Conservation (phyloP, 805 yeast genomes). For the Sporopachydermia lactativora region DNA sequence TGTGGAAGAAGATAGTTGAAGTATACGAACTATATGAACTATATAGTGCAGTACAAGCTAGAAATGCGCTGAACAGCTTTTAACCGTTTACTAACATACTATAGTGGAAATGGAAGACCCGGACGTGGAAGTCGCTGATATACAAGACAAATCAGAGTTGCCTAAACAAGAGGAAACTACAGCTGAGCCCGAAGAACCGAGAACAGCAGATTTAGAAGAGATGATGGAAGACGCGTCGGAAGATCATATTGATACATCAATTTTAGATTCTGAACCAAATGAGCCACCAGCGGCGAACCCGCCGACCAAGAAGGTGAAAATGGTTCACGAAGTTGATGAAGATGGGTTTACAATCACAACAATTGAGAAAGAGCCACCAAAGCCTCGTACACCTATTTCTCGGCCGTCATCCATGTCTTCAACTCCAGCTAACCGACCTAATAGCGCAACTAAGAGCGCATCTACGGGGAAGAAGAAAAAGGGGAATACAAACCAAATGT, state of each 20-base stretch:
- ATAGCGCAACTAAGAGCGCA: neutral
- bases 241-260: neutral
- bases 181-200: neutral
- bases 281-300: conserved; percentile 4
- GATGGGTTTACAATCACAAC: conserved; percentile 36
- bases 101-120: too few relatives aligned
- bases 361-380: conserved; percentile 12
- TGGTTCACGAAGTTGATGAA: conserved; percentile 26
- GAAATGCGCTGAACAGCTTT: too few relatives aligned
- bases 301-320: conserved; percentile 7
- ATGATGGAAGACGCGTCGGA: neutral
- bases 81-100: too few relatives aligned
- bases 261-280: conserved; percentile 5
- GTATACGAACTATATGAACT: too few relatives aligned
- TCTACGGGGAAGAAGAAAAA: conserved; percentile 14
- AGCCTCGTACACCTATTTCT: conserved; percentile 12
- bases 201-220: neutral
- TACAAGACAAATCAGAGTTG: too few relatives aligned
- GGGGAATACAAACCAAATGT: conserved; percentile 27
- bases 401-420: conserved; percentile 3
- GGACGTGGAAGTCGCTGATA: too few relatives aligned
- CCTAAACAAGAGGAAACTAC: too few relatives aligned
- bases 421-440: conserved; percentile 3
- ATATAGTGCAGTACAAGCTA: too few relatives aligned
- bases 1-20: too few relatives aligned